These are phyloP conservation scores for Isoetes taiwanensis DNA, from an alignment of 75 land plant genomes.

Conservation along the genomic window DNA sequence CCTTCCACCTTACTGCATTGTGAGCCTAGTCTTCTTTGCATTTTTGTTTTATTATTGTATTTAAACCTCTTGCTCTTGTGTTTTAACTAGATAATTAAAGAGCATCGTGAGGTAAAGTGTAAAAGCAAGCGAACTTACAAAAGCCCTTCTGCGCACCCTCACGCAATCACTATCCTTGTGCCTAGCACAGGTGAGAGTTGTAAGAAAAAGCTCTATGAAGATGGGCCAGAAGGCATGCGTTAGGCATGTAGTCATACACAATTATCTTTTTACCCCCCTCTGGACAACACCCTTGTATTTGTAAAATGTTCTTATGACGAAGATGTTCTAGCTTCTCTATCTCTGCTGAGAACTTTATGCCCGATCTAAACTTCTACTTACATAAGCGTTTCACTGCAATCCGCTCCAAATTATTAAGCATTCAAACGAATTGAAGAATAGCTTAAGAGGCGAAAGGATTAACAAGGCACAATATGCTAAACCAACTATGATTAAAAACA, in stretches of 20 bases:
- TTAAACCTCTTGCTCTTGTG: no score
- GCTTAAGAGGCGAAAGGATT: neutral
- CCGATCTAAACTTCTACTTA: neutral
- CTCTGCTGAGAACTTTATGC: neutral
- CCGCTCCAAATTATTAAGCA: no score
- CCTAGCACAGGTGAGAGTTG: neutral
- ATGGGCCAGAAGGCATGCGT: neutral
- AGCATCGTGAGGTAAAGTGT: no score
- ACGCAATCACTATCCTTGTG: neutral
- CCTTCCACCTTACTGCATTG: no score
- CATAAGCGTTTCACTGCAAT: constrained; percentile 1
- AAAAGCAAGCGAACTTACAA: neutral
- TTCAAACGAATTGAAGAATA: no score
- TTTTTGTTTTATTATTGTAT: no score
- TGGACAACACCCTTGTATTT: neutral
- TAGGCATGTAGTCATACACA: neutral
- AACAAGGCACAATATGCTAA: neutral
- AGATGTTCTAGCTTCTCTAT: neutral
- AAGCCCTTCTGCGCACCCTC: constrained; percentile 1
- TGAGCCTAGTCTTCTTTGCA: no score
- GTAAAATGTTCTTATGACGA: neutral
- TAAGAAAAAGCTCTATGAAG: constrained; percentile 5
- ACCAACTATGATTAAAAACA: neutral
- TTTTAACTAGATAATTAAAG: no score
- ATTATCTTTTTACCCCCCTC: neutral